phyloP scores from a whole-genome alignment of 1,139 yeast genomes.

The Hyphopichia buzzinii region DNA sequence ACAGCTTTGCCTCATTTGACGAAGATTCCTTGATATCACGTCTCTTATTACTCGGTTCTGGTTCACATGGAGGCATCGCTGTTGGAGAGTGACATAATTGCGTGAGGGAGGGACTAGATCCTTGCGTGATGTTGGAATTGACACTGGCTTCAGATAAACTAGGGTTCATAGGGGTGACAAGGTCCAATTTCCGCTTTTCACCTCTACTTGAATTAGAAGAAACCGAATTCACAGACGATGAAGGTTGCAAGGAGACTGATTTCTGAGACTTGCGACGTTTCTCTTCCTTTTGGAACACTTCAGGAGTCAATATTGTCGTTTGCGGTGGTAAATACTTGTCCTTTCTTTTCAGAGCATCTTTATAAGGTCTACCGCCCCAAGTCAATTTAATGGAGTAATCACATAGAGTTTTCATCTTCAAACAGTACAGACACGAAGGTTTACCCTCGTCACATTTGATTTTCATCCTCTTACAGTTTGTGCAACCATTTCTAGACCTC shows the following conservation, averaged over 20 bases:
- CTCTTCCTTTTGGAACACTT: slow-evolving; percentile 1
- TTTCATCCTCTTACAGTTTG: slow-evolving; percentile 64
- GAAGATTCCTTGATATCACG: background rate
- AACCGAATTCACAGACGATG: background rate
- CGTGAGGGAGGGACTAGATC: background rate
- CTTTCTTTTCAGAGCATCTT: slow-evolving; percentile 35
- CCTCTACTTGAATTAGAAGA: background rate
- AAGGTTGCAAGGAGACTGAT: background rate
- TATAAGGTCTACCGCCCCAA: slow-evolving; percentile 78
- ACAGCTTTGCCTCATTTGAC: background rate
- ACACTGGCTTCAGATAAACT: slow-evolving; percentile 2
- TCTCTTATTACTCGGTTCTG: background rate
- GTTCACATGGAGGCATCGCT: background rate
- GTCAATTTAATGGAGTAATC: slow-evolving; percentile 65
- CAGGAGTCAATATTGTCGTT: background rate
- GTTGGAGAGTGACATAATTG: too few relatives aligned
- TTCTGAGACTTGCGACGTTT: background rate
- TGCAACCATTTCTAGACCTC: slow-evolving; percentile 55
- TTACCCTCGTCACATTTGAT: slow-evolving; percentile 72
- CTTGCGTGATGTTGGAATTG: background rate
- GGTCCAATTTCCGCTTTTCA: slow-evolving; percentile 1
- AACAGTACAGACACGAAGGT: slow-evolving; percentile 64
- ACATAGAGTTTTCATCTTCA: slow-evolving; percentile 46
- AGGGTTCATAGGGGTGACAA: slow-evolving; percentile 3
- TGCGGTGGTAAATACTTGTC: background rate